Evolutionary conservation across 208 protist species (phyloP), one percentile per base, ranked within the genome.

Genomic region (Chromosphaera perkinsii): DNA sequence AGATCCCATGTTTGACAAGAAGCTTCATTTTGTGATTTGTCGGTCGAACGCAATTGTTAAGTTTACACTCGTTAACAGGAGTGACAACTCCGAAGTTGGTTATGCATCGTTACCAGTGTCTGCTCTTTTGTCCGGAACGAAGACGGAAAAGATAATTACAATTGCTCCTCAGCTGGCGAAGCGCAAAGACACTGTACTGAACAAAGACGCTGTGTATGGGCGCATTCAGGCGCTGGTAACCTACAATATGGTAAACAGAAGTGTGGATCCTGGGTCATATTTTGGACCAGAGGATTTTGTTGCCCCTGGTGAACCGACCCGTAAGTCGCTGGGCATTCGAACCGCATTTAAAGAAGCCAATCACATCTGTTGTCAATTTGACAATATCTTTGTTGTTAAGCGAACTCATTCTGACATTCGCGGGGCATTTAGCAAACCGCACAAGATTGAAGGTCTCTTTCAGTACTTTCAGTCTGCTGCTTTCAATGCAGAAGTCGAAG

Each of bases 361-460:
- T 45, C 69, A 74, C 40, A 27, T 33, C 3, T 57, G 27, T 51
- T 69, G 60, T 35, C 51, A 48, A 36, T 42, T 51, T 0, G 29
- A 74, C 35, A 74, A 74, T 42, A 33, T 73, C 10, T 68, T 54
- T 51, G 31, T 56, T n/a, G 58, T 67, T 10, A 9, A 22, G 27
- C 35, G 58, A 26, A 48, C 51, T 26, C 47, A 33, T 37, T 49
- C 40, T 14, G 33, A 60, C 17, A 29, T 22, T 48, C 17, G 5
- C 40, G 51, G 32, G 12, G 32, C 61, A 9, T 22, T n/a, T n/a
- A n/a, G n/a, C n/a, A n/a, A n/a, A n/a, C n/a, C n/a, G n/a, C n/a
- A n/a, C n/a, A n/a, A n/a, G n/a, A n/a, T 37, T 17, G 62, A 57
- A 33, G 37, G 64, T 32, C 29, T n/a, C 10, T 62, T 51, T 32